phyloP scores from a whole-genome alignment of 225 moss, liverwort and hornwort species.

The Sphagnum contortum region DNA sequence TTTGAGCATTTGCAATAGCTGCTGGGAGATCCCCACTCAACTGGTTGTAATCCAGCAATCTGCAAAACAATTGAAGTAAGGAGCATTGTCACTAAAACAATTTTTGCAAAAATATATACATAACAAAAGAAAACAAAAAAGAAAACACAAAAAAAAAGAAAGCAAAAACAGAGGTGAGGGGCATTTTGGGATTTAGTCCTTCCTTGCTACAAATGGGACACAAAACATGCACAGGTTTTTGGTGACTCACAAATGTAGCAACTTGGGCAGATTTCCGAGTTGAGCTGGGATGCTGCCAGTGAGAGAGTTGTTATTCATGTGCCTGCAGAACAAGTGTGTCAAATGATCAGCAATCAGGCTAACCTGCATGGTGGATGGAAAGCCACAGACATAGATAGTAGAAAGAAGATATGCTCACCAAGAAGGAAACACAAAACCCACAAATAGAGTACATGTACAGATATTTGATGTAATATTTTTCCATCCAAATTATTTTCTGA shows the following conservation, averaged over 20 bases:
- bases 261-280: constrained; percentile 5
- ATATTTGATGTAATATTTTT: neutral
- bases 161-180: too few species aligned
- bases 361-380: too few species aligned
- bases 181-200: too few species aligned
- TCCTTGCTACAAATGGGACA: neutral
- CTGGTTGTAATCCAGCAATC: constrained; percentile 9
- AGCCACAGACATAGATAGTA: too few species aligned
- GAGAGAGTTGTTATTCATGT: constrained; percentile 23
- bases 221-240: neutral
- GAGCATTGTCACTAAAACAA: neutral
- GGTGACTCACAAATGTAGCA: constrained; percentile 6
- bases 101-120: neutral
- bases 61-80: neutral
- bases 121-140: neutral
- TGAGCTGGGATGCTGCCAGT: constrained; percentile 10
- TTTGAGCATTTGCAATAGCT: constrained; percentile 10
- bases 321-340: neutral
- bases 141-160: too few species aligned
- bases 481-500: too few species aligned
- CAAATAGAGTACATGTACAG: neutral
- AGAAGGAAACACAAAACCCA: too few species aligned
- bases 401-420: too few species aligned
- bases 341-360: too few species aligned
- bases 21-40: constrained; percentile 10